Evolutionary conservation across 768 basidiomycete species (phyloP).

Genomic region (Rhizopogon vinicolor): DNA sequence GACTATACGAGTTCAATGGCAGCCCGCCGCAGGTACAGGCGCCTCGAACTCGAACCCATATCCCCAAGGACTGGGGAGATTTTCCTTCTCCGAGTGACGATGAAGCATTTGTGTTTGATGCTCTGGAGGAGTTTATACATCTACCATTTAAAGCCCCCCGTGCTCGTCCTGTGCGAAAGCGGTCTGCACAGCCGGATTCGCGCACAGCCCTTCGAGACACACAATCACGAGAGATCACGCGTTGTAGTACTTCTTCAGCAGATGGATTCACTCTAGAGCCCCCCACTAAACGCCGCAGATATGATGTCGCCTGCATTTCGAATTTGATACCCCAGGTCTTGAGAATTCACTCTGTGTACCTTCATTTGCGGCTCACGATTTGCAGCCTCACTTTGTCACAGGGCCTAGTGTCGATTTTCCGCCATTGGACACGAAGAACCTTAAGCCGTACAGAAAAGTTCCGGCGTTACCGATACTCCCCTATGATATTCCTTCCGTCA

Average conservation of each 20-base stretch:
- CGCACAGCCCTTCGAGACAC: background rate
- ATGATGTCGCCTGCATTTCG: constrained; percentile 32
- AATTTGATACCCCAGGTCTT: constrained; percentile 43
- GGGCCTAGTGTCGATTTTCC: constrained; percentile 10
- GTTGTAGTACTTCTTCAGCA: background rate
- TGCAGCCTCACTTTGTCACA: constrained; percentile 21
- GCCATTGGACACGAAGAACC: constrained; percentile 15
- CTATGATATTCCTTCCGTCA: constrained; percentile 27
- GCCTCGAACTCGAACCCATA: constrained; percentile 5
- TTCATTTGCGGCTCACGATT: constrained; percentile 7
- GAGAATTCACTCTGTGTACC: constrained; percentile 2
- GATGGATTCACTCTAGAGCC: constrained; percentile 1
- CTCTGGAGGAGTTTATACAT: constrained; percentile 38
- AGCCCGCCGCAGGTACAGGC: constrained; percentile 11
- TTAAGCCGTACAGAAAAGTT: constrained; percentile 30
- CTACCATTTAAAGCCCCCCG: background rate
- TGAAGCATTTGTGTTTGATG: constrained; percentile 32
- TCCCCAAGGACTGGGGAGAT: constrained; percentile 37
- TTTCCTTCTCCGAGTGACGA: constrained; percentile 17
- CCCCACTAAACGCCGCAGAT: constrained; percentile 28
- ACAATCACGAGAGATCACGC: constrained; percentile 6
- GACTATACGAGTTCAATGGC: constrained; percentile 18
- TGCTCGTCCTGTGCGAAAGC: background rate
- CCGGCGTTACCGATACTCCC: constrained; percentile 33
- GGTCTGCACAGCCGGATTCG: background rate